Conservation (phyloP, 2,329 filamentous ascomycete species). For the Monilinia fructicola region DNA sequence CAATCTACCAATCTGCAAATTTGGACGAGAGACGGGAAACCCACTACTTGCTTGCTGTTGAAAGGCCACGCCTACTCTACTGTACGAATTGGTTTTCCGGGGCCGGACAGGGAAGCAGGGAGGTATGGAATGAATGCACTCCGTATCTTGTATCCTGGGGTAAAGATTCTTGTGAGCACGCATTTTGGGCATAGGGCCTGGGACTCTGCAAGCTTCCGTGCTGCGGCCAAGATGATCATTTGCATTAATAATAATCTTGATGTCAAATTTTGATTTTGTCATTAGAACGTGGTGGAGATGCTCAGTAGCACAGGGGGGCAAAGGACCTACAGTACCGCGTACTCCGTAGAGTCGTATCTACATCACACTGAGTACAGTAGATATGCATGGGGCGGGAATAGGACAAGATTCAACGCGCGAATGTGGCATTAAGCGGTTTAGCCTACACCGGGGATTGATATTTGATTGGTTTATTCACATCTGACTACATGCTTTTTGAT, state of each 20-base stretch:
- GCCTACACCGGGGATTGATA: neutral
- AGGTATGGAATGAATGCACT: no score
- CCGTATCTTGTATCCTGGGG: constrained; percentile 21
- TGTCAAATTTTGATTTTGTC: no score
- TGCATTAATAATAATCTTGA: no score
- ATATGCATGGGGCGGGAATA: neutral
- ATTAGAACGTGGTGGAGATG: no score
- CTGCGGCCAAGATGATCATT: neutral
- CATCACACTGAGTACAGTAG: neutral
- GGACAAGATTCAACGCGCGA: neutral
- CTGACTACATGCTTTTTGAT: neutral
- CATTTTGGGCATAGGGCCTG: neutral
- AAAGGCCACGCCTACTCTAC: neutral
- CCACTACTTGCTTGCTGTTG: neutral
- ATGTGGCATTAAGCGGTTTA: neutral
- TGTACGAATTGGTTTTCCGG: neutral
- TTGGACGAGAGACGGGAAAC: neutral
- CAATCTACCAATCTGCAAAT: neutral
- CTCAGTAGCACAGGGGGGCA: no score
- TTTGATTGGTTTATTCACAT: neutral
- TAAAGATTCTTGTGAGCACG: constrained; percentile 2
- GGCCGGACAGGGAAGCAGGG: neutral
- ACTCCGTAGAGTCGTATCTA: neutral
- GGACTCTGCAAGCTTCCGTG: neutral
- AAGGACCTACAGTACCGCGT: neutral